phyloP scores from a whole-genome alignment of 192 early-diverging fungal genomes.

The Podila epigama region DNA sequence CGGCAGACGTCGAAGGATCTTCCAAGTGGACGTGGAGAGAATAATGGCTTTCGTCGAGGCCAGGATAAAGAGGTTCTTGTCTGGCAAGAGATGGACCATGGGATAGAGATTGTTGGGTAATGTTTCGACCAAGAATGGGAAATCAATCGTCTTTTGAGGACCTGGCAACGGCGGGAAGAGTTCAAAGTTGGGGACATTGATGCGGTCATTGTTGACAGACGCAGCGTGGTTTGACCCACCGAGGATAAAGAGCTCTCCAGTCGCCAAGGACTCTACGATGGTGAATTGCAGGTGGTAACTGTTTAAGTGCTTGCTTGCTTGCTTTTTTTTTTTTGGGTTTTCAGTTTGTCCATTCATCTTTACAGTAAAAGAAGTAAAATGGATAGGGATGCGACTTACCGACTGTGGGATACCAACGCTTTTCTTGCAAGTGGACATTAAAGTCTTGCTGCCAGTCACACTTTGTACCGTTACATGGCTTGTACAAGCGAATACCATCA shows the following conservation, averaged over 20 bases:
- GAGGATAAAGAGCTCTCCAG: constrained; percentile 61
- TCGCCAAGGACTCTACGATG: constrained; percentile 24
- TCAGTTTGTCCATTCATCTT: too few species aligned
- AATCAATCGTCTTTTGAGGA: constrained; percentile 38
- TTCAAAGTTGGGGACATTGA: constrained; percentile 59
- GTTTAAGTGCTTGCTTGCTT: not conserved
- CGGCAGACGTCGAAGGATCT: constrained; percentile 51
- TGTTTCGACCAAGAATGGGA: constrained; percentile 49
- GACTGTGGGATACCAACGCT: constrained; percentile 61
- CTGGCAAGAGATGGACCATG: constrained; percentile 56
- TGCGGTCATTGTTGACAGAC: constrained; percentile 49
- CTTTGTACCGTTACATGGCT: constrained; percentile 46
- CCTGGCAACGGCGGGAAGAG: constrained; percentile 42
- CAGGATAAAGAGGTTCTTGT: constrained; percentile 59
- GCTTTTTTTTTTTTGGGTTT: not conserved
- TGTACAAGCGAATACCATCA: constrained; percentile 53
- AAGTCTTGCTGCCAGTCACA: constrained; percentile 56
- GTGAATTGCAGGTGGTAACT: not conserved
- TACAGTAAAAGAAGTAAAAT: not conserved
- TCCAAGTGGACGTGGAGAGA: constrained; percentile 49
- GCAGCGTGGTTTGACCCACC: constrained; percentile 61
- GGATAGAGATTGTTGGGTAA: constrained; percentile 54
- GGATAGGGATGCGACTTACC: constrained; percentile 11
- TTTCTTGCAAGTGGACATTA: constrained; percentile 45
- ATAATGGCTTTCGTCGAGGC: constrained; percentile 57